Evolutionary conservation across 495 filamentous ascomycete species (phyloP), one percentile per base, ranked within the genome.

Genomic region (Hamigera avellanea): DNA sequence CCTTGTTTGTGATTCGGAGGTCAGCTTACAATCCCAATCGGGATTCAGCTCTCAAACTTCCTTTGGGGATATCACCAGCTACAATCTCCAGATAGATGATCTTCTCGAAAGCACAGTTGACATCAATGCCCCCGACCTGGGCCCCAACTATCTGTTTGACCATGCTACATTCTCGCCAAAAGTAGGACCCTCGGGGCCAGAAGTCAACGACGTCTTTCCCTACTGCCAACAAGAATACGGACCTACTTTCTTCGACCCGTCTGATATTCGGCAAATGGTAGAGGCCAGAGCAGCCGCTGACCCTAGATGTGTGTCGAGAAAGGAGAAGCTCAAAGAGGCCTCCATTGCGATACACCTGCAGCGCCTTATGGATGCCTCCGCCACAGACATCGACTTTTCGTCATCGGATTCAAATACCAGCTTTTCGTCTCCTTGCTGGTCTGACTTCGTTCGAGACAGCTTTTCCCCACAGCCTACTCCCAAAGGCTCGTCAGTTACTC

Each of bases 251-350:
- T 44, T 23, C 14, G 8, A 2, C n/a, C 12, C 46, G 23, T 50
- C 44, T 1, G 45, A 48, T 32, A 51, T 66, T 37, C 53, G 62
- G n/a, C 40, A 53, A 13, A 37, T 58, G 48, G 60, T 66, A 7
- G 60, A 66, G 43, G 45, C 57, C n/a, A 61, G 60, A 40, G 64
- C 62, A 7, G 50, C 59, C 6, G 40, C 49, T 2, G 62, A 64
- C 36, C 32, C 51, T 1, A 43, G 62, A 14, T 42, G 44, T 23
- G 49, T 51, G 19, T 59, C 64, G 4, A 39, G 48, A 28, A 67
- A 68, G 40, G 59, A 66, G 46, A 68, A 68, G 54, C 57, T 61
- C 27, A 50, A 54, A 10, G 64, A 68, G 29, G 62, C 64, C 4
- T 51, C 59, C 4, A 68, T 68, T 37, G 62, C 57, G 6, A 14